These are phyloP conservation scores for Mortierella polycephala DNA, from an alignment of 371 early-diverging fungal genomes.

Conservation along the genomic window DNA sequence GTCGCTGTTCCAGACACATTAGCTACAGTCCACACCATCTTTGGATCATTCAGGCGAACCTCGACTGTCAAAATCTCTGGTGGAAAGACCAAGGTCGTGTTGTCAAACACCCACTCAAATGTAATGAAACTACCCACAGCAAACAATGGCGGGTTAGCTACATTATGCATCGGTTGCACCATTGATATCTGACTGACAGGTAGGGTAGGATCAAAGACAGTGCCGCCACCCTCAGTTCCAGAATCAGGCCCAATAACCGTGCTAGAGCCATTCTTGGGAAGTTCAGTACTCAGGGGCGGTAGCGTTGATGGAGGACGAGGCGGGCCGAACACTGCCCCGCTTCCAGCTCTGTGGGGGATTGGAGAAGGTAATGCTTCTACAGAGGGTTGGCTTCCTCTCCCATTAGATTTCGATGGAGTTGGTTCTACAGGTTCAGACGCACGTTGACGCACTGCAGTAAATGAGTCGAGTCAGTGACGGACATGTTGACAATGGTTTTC, in stretches of 20 bases:
- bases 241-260: constrained; percentile 14
- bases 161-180: constrained; percentile 47
- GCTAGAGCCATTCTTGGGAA: not conserved
- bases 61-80: constrained; percentile 40
- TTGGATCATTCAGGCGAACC: constrained; percentile 27
- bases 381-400: not conserved
- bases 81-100: constrained; percentile 33
- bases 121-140: constrained; percentile 30
- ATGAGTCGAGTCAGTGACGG: too few relatives aligned
- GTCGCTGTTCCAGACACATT: constrained; percentile 41
- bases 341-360: constrained; percentile 1
- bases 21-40: constrained; percentile 41
- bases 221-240: not conserved
- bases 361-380: not conserved
- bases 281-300: not conserved
- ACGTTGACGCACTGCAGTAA: constrained; percentile 16
- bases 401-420: too few relatives aligned
- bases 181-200: constrained; percentile 43
- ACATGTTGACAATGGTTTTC: too few relatives aligned
- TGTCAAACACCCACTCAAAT: constrained; percentile 50
- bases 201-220: constrained; percentile 37
- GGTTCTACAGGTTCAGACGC: too few relatives aligned
- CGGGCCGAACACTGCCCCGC: not conserved
- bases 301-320: constrained; percentile 9
- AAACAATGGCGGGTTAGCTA: constrained; percentile 37